Base-by-base conservation (phyloP, 2,329 filamentous ascomycete species). In the Cordyceps cateniannulata region DNA sequence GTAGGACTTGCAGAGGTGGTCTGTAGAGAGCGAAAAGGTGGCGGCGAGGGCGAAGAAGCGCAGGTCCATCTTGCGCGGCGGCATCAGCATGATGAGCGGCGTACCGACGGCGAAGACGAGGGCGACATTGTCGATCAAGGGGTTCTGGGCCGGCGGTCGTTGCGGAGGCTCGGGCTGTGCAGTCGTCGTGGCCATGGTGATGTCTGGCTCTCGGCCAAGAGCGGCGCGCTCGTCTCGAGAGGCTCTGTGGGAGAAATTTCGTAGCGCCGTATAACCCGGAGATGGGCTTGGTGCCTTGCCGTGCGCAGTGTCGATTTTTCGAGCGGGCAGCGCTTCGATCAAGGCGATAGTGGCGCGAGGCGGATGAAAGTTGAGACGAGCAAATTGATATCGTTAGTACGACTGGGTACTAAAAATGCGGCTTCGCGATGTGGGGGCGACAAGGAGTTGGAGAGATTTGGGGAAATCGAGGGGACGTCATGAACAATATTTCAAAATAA, bases 1-100 rank as follows among this genome's bases (percentile, higher is more conserved):
- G 72, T 81, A 85, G 71, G 84, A 81, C 71, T 79, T 77, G 53
- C 76, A 76, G 45, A 86, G 79, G 71, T 82, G 80, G 70, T 82
- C 82, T 61, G 80, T 79, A 60, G 79, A 78, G 65, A 81, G 77
- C 32, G 82, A 79, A 65, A 81, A 77, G 61, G 77, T 76, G 62
- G 75, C 75, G 61, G 75, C 75, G 55, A 85, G 79, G 58, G 82
- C 70, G 53, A 78, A 66, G 69, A 79, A 77, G 62, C 82, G 81
- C 55, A 81, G 62, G 69, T 83, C 79, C 55, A 81, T 69, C 48
- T 76, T 77, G 57, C 81, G 78, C 48, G 81, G 81, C 20, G 82
- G 82, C 25, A 83, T 73, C 48, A 78, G 69, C 67, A 84, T 77
- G 24, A 72, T 78, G 51, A 81, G 66, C 7, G 80, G 76, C 50